phyloP scores from a whole-genome alignment of 768 basidiomycete genomes.

The Leccinum fibrillosum region DNA sequence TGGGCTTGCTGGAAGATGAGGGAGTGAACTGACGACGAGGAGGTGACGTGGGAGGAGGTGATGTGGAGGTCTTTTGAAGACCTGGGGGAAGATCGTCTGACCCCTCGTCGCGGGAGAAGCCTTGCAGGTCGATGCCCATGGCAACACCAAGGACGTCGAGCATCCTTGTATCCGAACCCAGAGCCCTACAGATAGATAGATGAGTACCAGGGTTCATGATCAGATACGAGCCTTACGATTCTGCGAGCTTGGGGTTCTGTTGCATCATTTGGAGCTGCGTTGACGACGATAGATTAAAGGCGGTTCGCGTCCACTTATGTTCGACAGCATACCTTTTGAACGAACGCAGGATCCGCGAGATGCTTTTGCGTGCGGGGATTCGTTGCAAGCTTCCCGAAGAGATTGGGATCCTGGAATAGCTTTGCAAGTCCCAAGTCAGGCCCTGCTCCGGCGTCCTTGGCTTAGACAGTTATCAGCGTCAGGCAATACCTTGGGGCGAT shows the following conservation, averaged over 20 bases:
- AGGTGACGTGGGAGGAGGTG: slow-evolving; percentile 20
- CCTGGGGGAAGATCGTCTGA: slow-evolving; percentile 76
- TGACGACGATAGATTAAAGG: neutral
- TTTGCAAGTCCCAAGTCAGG: slow-evolving; percentile 63
- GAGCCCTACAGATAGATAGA: slow-evolving; percentile 35
- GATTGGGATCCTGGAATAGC: slow-evolving; percentile 80
- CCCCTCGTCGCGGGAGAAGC: slow-evolving; percentile 79
- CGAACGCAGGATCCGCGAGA: slow-evolving; percentile 75
- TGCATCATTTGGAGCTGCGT: slow-evolving; percentile 62
- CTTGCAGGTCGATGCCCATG: slow-evolving; percentile 92
- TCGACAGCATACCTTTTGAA: slow-evolving; percentile 50
- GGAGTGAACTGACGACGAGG: slow-evolving; percentile 34
- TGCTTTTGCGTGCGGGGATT: slow-evolving; percentile 86
- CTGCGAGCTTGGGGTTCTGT: slow-evolving; percentile 57
- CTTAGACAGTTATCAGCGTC: slow-evolving; percentile 21
- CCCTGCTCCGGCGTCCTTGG: slow-evolving; percentile 36
- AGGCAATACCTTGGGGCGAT: neutral
- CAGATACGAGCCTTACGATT: slow-evolving; percentile 38
- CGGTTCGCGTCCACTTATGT: neutral
- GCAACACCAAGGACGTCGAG: slow-evolving; percentile 89
- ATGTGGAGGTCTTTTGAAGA: slow-evolving; percentile 30
- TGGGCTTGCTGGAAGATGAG: slow-evolving; percentile 38
- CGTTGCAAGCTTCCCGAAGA: slow-evolving; percentile 45
- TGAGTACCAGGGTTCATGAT: slow-evolving; percentile 4
- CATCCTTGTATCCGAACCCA: slow-evolving; percentile 81